Evolutionary conservation across 257 asterid species (phyloP).

Genomic region (Linaria vulgaris): DNA sequence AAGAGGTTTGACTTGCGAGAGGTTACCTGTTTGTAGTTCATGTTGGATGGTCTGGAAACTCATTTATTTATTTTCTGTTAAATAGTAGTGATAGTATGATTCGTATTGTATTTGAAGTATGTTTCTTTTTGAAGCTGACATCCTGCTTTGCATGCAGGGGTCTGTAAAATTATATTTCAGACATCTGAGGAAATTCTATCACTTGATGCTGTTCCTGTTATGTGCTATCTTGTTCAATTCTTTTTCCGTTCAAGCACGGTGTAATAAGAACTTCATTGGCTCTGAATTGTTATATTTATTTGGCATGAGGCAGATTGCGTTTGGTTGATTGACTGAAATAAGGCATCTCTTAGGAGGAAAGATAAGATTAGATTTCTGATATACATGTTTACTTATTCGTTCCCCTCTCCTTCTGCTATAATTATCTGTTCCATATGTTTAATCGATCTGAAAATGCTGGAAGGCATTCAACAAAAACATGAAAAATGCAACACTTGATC

Average conservation of each 20-base stretch:
- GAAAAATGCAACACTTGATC: too few species aligned
- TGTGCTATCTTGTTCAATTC: background rate
- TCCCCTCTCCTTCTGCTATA: background rate
- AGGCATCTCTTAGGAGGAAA: background rate
- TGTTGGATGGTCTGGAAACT: too few species aligned
- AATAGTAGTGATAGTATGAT: too few species aligned
- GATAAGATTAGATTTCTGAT: background rate
- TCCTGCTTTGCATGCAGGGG: constrained; percentile 39
- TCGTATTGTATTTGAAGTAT: background rate
- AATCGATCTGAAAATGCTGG: too few species aligned
- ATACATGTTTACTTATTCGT: background rate
- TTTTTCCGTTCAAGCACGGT: background rate
- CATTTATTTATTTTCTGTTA: too few species aligned
- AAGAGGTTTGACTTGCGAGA: too few species aligned
- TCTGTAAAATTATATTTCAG: constrained; percentile 24
- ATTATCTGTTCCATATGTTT: background rate
- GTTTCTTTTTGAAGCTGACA: constrained; percentile 14
- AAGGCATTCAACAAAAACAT: too few species aligned
- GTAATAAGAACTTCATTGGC: constrained; percentile 2
- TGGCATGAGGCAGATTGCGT: background rate
- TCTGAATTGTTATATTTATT: background rate
- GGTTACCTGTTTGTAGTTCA: too few species aligned
- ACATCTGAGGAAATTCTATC: background rate
- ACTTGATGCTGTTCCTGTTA: background rate
- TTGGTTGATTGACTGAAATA: background rate